Evolutionary conservation across 371 early-diverging fungal genomes (phyloP).

Genomic region (Vairimorpha necatrix): DNA sequence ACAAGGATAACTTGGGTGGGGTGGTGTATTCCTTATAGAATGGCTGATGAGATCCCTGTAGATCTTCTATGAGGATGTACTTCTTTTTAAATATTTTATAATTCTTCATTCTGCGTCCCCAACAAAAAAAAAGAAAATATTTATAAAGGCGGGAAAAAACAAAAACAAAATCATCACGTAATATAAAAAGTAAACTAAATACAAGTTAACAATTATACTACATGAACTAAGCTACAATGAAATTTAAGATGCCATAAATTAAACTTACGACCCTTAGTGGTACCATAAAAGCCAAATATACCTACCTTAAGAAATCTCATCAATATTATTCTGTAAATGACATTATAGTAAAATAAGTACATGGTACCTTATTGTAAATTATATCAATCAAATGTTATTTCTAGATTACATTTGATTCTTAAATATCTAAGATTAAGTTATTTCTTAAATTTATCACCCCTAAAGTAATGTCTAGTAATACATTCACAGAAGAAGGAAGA

Average conservation of each 20-base stretch:
- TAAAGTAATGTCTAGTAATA: neutral
- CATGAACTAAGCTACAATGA: no score
- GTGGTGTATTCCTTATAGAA: constrained; percentile 63
- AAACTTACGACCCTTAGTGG: neutral
- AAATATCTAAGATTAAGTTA: no score
- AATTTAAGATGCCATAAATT: no score
- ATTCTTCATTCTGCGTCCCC: constrained; percentile 44
- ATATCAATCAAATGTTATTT: no score
- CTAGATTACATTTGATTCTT: no score
- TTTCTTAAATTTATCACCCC: no score
- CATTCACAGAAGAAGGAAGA: constrained; percentile 72
- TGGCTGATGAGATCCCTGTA: constrained; percentile 53
- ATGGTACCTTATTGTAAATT: no score
- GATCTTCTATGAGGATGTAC: constrained; percentile 63
- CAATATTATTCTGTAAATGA: no score
- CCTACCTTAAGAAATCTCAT: constrained; percentile 51
- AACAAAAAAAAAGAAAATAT: neutral
- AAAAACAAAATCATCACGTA: neutral
- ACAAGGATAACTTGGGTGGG: constrained; percentile 29
- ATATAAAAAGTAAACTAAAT: no score
- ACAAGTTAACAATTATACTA: no score
- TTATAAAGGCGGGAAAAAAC: neutral
- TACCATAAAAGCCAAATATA: no score
- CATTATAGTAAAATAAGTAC: no score
- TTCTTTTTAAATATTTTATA: constrained; percentile 62